These are phyloP conservation scores for Gossypium schwendimanii DNA, from an alignment of 441 rosid genomes.

Conservation along the genomic window DNA sequence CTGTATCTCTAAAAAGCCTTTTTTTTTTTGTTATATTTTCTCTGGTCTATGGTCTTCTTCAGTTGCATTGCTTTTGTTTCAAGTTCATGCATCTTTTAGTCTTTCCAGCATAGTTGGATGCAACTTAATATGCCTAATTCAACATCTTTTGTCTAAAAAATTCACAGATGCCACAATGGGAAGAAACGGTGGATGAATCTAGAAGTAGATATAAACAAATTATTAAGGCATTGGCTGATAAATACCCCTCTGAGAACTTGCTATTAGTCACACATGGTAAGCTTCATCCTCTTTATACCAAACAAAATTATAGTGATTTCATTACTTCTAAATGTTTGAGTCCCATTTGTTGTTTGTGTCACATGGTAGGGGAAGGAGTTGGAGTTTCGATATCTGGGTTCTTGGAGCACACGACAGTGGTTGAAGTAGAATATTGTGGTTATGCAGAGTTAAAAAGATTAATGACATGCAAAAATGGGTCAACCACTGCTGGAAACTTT, in stretches of 20 bases:
- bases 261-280: constrained; percentile 88
- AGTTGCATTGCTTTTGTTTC: no score
- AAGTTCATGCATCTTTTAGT: no score
- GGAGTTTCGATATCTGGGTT: constrained; percentile 56
- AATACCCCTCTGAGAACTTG: constrained; percentile 76
- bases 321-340: neutral
- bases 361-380: constrained; percentile 74
- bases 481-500: constrained; percentile 36
- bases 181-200: constrained; percentile 43
- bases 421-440: constrained; percentile 63
- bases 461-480: constrained; percentile 20
- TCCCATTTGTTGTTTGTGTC: neutral
- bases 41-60: no score
- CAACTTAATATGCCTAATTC: neutral
- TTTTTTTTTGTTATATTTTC: no score
- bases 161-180: constrained; percentile 76
- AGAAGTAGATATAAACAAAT: constrained; percentile 53
- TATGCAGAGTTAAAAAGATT: constrained; percentile 48
- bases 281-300: neutral
- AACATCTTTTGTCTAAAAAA: neutral
- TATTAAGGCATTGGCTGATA: constrained; percentile 63
- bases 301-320: neutral
- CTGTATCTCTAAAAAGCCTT: no score
- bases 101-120: no score
- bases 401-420: constrained; percentile 35